Percentiles rank a stretch among this genome's conserved stretches.
phyloP scores from a whole-genome alignment of 257 asterid genomes.

The Nyctanthes arbortristis region DNA sequence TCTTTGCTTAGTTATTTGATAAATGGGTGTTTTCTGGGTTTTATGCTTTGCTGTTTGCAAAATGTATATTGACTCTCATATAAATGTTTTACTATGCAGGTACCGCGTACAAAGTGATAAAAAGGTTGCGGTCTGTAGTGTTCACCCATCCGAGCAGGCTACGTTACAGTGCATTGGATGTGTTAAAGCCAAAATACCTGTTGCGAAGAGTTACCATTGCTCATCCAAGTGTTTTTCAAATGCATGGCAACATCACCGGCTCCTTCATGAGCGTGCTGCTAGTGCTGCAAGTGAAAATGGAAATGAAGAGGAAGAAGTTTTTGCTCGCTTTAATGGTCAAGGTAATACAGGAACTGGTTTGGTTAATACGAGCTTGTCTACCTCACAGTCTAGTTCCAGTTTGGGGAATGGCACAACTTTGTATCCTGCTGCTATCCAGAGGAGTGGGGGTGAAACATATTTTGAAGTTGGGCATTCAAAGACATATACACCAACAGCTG shows the following conservation, averaged over 20 bases:
- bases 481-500: slow-evolving; percentile 90
- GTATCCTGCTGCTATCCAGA: slow-evolving; percentile 79
- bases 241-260: slow-evolving; percentile 97
- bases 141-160: slow-evolving; percentile 95
- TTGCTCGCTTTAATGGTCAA: slow-evolving; percentile 71
- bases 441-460: slow-evolving; percentile 88
- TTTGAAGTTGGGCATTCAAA: slow-evolving; percentile 83
- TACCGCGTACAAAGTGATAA: slow-evolving; percentile 90
- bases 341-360: slow-evolving; percentile 57
- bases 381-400: slow-evolving; percentile 62
- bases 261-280: slow-evolving; percentile 91
- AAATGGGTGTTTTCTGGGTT: not conserved
- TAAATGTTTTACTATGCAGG: slow-evolving; percentile 47
- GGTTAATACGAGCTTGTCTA: slow-evolving; percentile 36
- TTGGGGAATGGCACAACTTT: slow-evolving; percentile 61
- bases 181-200: slow-evolving; percentile 81
- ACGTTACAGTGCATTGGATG: slow-evolving; percentile 91
- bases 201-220: slow-evolving; percentile 85
- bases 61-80: not conserved
- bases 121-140: slow-evolving; percentile 83
- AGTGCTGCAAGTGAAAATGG: slow-evolving; percentile 72
- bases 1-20: not conserved
- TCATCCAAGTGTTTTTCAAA: slow-evolving; percentile 83
- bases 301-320: slow-evolving; percentile 84
- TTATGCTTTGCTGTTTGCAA: not conserved